A percentile compares a stretch with the other conserved stretches of the same genome.
Evolutionary conservation across 805 yeast genomes (phyloP).

Genomic region (Saccharomyces jurei): DNA sequence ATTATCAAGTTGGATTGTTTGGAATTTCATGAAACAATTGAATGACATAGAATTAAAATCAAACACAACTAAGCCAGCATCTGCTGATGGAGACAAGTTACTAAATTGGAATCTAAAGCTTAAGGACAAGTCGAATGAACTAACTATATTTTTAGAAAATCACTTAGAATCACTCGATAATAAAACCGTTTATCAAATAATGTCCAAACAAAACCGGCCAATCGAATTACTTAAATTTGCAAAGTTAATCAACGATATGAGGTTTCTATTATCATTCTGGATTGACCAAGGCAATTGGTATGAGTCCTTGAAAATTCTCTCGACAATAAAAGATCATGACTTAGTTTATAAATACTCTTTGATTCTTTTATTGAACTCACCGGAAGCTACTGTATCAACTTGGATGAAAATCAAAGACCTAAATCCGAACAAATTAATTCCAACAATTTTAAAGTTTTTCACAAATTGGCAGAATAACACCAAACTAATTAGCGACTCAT

Average conservation of each 20-base stretch:
- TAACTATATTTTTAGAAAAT: slow-evolving; percentile 42
- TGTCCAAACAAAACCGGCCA: slow-evolving; percentile 57
- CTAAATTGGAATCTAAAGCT: slow-evolving; percentile 10
- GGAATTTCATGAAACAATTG: slow-evolving; percentile 30
- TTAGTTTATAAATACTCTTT: slow-evolving; percentile 62
- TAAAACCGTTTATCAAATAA: slow-evolving; percentile 62
- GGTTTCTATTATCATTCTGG: slow-evolving; percentile 62
- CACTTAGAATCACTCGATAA: slow-evolving; percentile 49
- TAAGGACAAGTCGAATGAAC: slow-evolving; percentile 28
- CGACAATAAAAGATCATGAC: slow-evolving; percentile 38
- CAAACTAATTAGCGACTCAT: slow-evolving; percentile 14
- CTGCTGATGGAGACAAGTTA: slow-evolving; percentile 1
- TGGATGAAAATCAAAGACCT: slow-evolving; percentile 57
- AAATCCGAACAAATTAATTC: slow-evolving; percentile 58
- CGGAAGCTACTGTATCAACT: slow-evolving; percentile 61
- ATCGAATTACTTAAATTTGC: slow-evolving; percentile 63
- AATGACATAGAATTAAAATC: slow-evolving; percentile 30
- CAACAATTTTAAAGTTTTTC: slow-evolving; percentile 67
- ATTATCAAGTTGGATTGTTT: slow-evolving; percentile 32
- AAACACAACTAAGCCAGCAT: slow-evolving; percentile 11
- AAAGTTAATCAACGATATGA: slow-evolving; percentile 55
- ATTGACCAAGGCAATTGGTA: slow-evolving; percentile 65
- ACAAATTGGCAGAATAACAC: slow-evolving; percentile 31
- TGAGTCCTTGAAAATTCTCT: slow-evolving; percentile 54
- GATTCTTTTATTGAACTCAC: slow-evolving; percentile 56